These are phyloP conservation scores for Umbilicaria muhlenbergii DNA, from an alignment of 495 filamentous ascomycete genomes.

Conservation along the genomic window DNA sequence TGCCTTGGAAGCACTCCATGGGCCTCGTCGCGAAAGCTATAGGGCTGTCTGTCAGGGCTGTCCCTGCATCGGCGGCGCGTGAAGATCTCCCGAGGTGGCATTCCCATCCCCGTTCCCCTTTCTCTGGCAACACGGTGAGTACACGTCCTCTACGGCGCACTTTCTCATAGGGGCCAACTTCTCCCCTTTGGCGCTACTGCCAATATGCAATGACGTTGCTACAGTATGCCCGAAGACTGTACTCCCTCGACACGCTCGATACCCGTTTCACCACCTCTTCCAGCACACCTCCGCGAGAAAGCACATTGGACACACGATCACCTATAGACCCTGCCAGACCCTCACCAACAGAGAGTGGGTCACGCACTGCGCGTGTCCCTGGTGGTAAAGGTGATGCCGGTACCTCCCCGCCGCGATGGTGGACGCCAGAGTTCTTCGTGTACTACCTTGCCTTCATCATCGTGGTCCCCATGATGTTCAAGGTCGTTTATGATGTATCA, in stretches of 20 bases:
- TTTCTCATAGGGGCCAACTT: no score
- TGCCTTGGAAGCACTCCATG: no score
- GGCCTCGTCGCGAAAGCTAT: no score
- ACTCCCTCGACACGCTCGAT: constrained; percentile 84
- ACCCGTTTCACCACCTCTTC: constrained; percentile 71
- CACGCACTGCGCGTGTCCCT: constrained; percentile 1
- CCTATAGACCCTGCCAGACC: constrained; percentile 8
- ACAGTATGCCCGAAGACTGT: constrained; percentile 40
- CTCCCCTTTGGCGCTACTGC: no score
- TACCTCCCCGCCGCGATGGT: constrained; percentile 54
- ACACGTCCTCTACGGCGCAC: no score
- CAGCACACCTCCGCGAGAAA: constrained; percentile 41
- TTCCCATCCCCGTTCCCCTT: no score
- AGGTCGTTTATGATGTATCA: constrained; percentile 71
- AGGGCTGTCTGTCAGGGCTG: no score
- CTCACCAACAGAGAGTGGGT: neutral
- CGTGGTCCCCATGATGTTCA: constrained; percentile 80
- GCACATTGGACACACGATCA: constrained; percentile 25
- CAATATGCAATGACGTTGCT: constrained; percentile 23
- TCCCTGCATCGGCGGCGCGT: no score
- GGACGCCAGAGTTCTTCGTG: constrained; percentile 67
- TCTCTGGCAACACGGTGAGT: no score
- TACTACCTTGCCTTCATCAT: constrained; percentile 60
- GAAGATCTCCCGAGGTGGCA: no score
- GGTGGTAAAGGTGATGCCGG: constrained; percentile 27